Conservation (phyloP, 2,329 filamentous ascomycete genomes). For the Claviceps spartinae region DNA sequence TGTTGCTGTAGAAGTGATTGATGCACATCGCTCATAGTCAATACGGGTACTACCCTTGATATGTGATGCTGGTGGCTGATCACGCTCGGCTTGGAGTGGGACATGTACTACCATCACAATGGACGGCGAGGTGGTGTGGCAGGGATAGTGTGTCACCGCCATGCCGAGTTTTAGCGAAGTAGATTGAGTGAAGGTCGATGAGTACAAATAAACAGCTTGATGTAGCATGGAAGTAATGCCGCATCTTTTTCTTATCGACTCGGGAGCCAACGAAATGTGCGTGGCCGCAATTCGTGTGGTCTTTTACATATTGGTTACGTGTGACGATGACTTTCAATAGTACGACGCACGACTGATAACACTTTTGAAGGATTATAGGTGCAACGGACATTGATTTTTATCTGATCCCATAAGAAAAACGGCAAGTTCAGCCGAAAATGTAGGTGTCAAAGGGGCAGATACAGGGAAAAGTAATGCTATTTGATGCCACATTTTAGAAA, state of each 20-base stretch:
- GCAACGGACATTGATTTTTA: too few relatives aligned
- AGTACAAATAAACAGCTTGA: background rate
- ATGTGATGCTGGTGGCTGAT: conserved; percentile 51
- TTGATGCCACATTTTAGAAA: background rate
- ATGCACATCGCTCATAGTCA: conserved; percentile 45
- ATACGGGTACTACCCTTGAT: conserved; percentile 39
- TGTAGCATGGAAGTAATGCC: background rate
- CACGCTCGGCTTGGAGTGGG: conserved; percentile 43
- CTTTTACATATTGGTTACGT: background rate
- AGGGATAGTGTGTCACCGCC: conserved; percentile 11
- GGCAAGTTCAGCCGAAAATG: background rate
- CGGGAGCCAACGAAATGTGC: background rate
- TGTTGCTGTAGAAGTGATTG: background rate
- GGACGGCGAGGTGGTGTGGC: conserved; percentile 8
- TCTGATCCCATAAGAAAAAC: background rate
- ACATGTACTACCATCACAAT: conserved; percentile 34
- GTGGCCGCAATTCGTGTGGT: background rate
- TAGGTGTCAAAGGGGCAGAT: background rate
- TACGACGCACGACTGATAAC: background rate
- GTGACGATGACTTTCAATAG: too few relatives aligned
- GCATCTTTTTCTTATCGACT: background rate
- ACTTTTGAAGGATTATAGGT: background rate
- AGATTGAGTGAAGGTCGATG: background rate
- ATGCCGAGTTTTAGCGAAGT: conserved; percentile 2
- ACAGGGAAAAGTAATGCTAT: background rate